phyloP scores from a whole-genome alignment of 768 basidiomycete species.

The Bullera alba region DNA sequence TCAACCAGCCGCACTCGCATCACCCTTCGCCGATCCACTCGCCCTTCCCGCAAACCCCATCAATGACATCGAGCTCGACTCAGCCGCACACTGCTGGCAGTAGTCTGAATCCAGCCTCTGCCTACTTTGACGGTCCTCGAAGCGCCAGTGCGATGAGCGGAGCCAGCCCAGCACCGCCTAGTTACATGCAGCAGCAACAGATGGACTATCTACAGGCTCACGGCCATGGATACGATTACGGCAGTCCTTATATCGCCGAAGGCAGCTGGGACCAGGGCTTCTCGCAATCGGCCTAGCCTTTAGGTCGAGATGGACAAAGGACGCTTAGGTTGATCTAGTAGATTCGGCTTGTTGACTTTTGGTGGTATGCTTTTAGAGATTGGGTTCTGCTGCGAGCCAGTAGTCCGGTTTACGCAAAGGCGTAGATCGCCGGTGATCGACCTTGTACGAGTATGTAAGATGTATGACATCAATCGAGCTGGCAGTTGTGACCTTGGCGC shows the following conservation, averaged over 20 bases:
- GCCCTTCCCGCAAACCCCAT: slow-evolving; percentile 12
- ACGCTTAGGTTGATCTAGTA: background rate
- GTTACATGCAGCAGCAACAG: slow-evolving; percentile 34
- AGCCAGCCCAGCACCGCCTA: slow-evolving; percentile 3
- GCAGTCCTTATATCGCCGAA: slow-evolving; percentile 30
- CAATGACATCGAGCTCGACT: slow-evolving; percentile 10
- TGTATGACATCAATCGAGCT: too few species aligned
- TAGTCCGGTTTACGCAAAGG: too few species aligned
- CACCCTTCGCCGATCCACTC: slow-evolving; percentile 13
- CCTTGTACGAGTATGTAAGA: too few species aligned
- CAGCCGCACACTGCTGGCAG: slow-evolving; percentile 12
- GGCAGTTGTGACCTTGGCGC: too few species aligned
- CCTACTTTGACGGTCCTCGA: background rate
- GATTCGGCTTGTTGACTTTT: background rate
- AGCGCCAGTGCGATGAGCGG: too few species aligned
- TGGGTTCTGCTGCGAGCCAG: too few species aligned
- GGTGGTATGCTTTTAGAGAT: too few species aligned
- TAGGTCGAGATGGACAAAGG: background rate
- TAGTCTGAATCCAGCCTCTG: background rate
- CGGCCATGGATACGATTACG: slow-evolving; percentile 24
- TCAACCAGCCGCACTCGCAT: slow-evolving; percentile 8
- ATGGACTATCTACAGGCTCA: slow-evolving; percentile 29
- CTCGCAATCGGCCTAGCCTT: background rate
- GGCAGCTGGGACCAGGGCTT: slow-evolving; percentile 12
- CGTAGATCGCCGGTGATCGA: too few species aligned